These are phyloP conservation scores for Metarhizium guizhouense DNA, from an alignment of 2,329 filamentous ascomycete genomes.

Conservation along the genomic window DNA sequence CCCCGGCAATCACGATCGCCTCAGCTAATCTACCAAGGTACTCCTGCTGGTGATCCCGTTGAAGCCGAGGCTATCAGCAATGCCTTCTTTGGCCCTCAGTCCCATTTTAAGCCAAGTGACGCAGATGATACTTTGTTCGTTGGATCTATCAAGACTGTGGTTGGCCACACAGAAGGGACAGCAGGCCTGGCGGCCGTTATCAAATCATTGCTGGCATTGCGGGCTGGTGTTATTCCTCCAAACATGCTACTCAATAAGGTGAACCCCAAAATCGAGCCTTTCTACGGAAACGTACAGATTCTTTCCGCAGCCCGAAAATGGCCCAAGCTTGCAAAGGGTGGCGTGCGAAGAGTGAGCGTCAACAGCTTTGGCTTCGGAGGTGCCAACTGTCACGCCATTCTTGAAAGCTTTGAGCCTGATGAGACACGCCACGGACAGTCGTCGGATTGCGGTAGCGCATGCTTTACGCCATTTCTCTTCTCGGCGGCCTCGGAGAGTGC, in stretches of 20 bases:
- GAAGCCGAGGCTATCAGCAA: slow-evolving; percentile 25
- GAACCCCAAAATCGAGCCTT: slow-evolving; percentile 18
- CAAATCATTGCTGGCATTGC: slow-evolving; percentile 10
- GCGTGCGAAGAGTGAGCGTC: slow-evolving; percentile 29
- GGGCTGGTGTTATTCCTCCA: slow-evolving; percentile 16
- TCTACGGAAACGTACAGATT: slow-evolving; percentile 13
- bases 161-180: slow-evolving; percentile 18
- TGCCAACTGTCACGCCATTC: slow-evolving; percentile 35
- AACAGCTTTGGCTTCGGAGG: slow-evolving; percentile 43
- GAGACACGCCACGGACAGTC: background rate
- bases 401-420: slow-evolving; percentile 12
- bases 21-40: background rate
- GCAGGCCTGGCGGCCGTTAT: slow-evolving; percentile 16
- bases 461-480: background rate
- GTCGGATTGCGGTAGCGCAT: background rate
- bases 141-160: slow-evolving; percentile 18
- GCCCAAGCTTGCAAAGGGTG: slow-evolving; percentile 7
- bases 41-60: slow-evolving; percentile 13
- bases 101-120: background rate
- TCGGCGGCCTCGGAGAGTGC: background rate
- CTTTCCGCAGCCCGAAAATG: slow-evolving; percentile 12
- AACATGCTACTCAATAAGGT: slow-evolving; percentile 21
- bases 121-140: slow-evolving; percentile 10
- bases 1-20: background rate
- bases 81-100: slow-evolving; percentile 25